Evolutionary conservation across 768 basidiomycete genomes (phyloP), one percentile per base, ranked within the genome.

Genomic region (Suillus spraguei): DNA sequence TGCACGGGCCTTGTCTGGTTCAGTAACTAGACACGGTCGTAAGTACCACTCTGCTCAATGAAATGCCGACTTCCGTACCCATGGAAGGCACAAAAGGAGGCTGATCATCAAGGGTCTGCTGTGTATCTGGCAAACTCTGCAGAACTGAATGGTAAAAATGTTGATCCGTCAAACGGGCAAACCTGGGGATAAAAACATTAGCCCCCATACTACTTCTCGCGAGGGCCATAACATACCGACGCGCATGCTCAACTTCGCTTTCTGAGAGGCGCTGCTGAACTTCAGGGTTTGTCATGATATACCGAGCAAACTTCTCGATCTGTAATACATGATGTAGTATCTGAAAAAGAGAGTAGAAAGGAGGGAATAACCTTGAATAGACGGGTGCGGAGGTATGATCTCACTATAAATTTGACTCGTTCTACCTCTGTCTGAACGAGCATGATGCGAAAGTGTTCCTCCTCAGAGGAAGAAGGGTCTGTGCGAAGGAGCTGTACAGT

Each of bases 381-480:
- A 64, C 95, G 82, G 35, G 91, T 93, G 28, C 96, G 85, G 5
- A 97, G 84, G 73, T 97, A 98, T 2, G 94, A 93, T 63, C 95
- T 80, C 32, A 97, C 87, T 61, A 97, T 85, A 71, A 95, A 98
- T 76, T 95, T 96, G 69, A 94, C 92, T 47, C 96, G 87, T 72
- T 98, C 95, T 68, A 97, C 86, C 76, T 98, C 95, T 0, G 94
- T 96, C 77, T 96, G 94, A 0, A 93, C 95, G 60, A 98, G 88
- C 82, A 94, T 90, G 39, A 97, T 92, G 67, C 94, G 82, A 64
- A 95, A 91, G 70, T 98, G 95, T 66, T 98, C 95, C 65, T 97
- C 94, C 70, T 97, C 94, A 1, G 90, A 93, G 3, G 92, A 89
- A 42, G 87, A 84, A 0, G 93, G 91, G 73, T 97, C 94, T 32